These are phyloP conservation scores for Phytophthora rubi DNA, from an alignment of 352 stramenopile species.

Conservation along the genomic window DNA sequence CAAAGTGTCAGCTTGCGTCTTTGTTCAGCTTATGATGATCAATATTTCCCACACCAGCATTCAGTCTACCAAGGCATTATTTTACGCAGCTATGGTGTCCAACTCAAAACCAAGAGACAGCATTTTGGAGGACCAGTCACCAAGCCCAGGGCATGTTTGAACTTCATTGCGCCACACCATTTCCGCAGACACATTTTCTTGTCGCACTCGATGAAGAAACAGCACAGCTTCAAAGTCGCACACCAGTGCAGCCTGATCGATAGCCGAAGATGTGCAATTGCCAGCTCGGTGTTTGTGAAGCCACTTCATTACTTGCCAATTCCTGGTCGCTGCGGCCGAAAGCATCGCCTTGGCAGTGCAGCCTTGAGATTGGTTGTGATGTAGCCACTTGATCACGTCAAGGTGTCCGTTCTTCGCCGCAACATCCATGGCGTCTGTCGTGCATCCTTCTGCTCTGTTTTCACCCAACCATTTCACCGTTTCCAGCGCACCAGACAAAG, in stretches of 20 bases:
- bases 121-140: background rate
- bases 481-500: background rate
- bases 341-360: background rate
- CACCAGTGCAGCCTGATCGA: background rate
- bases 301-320: background rate
- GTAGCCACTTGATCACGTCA: background rate
- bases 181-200: background rate
- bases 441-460: background rate
- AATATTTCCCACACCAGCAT: too few species aligned
- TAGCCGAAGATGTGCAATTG: background rate
- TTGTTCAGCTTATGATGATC: too few species aligned
- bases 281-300: background rate
- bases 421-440: background rate
- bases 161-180: background rate
- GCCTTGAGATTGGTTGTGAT: background rate
- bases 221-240: background rate
- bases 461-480: background rate
- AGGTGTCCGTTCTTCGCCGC: background rate
- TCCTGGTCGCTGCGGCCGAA: background rate
- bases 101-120: too few species aligned
- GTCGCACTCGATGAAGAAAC: background rate
- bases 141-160: background rate
- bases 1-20: too few species aligned
- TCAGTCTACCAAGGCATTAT: too few species aligned
- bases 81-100: too few species aligned